These are phyloP conservation scores for Pholiota molesta DNA, from an alignment of 768 basidiomycete species.

Conservation along the genomic window DNA sequence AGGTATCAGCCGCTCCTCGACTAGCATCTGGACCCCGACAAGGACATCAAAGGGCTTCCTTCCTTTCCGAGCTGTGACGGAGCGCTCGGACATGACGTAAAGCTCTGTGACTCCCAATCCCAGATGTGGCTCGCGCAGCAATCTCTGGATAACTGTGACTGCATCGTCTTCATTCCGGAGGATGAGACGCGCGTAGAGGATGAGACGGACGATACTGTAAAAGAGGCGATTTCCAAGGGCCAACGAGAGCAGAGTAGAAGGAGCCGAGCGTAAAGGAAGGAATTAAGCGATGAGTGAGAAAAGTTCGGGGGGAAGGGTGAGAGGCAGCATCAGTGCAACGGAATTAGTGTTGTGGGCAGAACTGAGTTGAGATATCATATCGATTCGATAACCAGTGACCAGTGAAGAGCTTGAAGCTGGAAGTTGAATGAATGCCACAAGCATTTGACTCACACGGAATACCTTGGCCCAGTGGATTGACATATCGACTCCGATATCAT, in stretches of 20 bases:
- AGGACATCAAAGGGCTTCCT: background rate
- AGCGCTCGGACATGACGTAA: slow-evolving; percentile 2
- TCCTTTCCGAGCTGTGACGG: background rate
- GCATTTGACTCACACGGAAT: too few species aligned
- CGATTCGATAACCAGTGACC: too few species aligned
- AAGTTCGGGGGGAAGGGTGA: background rate
- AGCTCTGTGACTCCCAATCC: slow-evolving; percentile 2
- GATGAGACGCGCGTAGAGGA: background rate
- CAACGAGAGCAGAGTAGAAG: background rate
- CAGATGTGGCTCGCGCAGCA: slow-evolving; percentile 1
- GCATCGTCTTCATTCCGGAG: slow-evolving; percentile 10
- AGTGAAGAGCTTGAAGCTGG: too few species aligned
- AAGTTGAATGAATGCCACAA: too few species aligned
- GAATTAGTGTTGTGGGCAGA: too few species aligned
- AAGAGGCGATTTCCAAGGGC: background rate
- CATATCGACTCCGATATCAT: too few species aligned
- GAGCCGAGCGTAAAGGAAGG: background rate
- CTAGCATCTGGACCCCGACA: background rate
- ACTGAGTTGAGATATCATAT: too few species aligned
- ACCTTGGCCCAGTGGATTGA: too few species aligned
- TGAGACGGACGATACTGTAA: background rate
- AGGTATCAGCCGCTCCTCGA: background rate
- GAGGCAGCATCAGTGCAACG: too few species aligned
- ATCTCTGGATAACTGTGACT: background rate
- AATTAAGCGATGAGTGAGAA: background rate